Base-by-base conservation (phyloP, 1,284 basidiomycete species). In the Boletellus deceptivus region DNA sequence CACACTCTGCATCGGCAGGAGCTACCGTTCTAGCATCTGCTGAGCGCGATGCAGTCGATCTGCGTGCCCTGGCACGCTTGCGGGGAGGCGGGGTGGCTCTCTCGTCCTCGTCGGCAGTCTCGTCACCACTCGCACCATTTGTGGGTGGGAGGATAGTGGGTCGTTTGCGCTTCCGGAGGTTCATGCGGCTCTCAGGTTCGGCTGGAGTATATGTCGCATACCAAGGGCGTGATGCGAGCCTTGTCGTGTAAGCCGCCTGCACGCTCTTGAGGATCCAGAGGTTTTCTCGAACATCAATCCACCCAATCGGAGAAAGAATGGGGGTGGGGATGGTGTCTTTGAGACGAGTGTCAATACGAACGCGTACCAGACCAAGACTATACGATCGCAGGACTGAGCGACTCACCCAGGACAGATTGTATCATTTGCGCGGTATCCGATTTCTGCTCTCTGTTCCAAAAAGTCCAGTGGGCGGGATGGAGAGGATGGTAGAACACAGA, bases 401-500 rank as follows among this genome's bases (percentile, higher is more conserved):
- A 60, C 66, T 20, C 17, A 67, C 64, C 63, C 48, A 67, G 49
- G 31, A 67, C 56, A 22, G 56, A 56, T 49, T 67, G 67, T 11
- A 67, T 49, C 54, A 70, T 43, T 0, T 25, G 20, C 18, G 64
- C 64, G 18, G 64, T 67, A 0, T 37, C 49, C 45, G 53, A 63
- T 51, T 66, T 69, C 49, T 69, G 66, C 18, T 70, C 67, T 45
- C 56, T 65, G 27, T 68, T 67, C 64, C 64, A 67, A 50, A 67
- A 59, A 0, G 56, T 53, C 64, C 64, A 67, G 46, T 67, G 64
- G 2, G 68, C 64, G 24, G 64, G 64, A 49, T 67, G 64, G 44
- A 67, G 65, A 6, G 64, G 64, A 49, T 60, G 63, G 46, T 67
- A 67, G 47, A 70, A 67, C 2, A 67, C 68, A 2, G 64, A 65